Evolutionary conservation across 169 alveolate species (phyloP).

Genomic region (Theileria sp.): DNA sequence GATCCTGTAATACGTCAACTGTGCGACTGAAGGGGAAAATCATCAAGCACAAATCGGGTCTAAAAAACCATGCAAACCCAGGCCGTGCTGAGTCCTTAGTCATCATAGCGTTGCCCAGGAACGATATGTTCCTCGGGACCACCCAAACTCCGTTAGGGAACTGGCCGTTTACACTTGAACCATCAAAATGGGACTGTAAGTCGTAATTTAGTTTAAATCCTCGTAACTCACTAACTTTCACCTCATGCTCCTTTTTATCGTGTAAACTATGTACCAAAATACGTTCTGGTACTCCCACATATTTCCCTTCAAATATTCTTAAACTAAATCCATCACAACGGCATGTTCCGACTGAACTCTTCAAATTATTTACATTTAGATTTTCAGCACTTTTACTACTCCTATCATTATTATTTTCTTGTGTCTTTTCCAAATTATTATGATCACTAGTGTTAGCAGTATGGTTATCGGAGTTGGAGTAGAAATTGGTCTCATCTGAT

Average conservation of each 20-base stretch:
- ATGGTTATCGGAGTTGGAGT: background rate
- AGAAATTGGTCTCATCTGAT: constrained; percentile 39
- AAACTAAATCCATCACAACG: constrained; percentile 56
- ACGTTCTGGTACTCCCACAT: constrained; percentile 26
- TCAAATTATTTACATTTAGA: background rate
- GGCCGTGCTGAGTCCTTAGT: constrained; percentile 9
- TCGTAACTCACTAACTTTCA: constrained; percentile 13
- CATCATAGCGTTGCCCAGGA: constrained; percentile 2
- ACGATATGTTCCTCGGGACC: constrained; percentile 44
- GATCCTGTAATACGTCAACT: constrained; percentile 41
- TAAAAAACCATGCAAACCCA: constrained; percentile 55
- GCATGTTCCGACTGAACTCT: constrained; percentile 21
- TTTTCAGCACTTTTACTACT: background rate
- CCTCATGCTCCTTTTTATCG: constrained; percentile 28
- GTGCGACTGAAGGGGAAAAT: constrained; percentile 51
- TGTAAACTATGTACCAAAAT: constrained; percentile 29
- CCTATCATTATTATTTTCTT: background rate
- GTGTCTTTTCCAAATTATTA: background rate
- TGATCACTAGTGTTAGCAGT: background rate
- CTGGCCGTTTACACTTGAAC: constrained; percentile 2
- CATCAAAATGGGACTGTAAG: constrained; percentile 60
- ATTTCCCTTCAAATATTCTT: constrained; percentile 52
- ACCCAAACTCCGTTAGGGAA: constrained; percentile 62
- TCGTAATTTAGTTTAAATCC: constrained; percentile 63
- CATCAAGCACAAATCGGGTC: constrained; percentile 46